Base-by-base conservation (phyloP, 768 basidiomycete genomes). In the Boletus sp. region DNA sequence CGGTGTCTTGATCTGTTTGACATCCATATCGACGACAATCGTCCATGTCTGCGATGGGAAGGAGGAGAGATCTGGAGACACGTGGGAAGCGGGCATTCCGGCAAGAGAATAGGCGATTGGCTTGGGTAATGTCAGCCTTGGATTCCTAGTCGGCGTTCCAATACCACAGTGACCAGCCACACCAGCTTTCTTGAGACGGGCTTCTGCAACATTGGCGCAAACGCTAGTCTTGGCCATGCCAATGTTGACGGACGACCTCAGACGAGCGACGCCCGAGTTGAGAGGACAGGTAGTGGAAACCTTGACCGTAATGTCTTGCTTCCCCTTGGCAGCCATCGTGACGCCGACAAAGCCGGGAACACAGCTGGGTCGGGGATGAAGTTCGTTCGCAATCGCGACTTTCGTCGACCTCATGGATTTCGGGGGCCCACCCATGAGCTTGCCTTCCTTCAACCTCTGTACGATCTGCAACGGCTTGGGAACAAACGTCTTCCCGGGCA, bases 41-140 rank as follows among this genome's bases (percentile, higher is more conserved):
- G 45, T 52, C 59, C 45, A 52, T 11, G 36, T 54, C 20, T 46
- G 64, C 0, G 59, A 62, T 2, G 46, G 56, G 37, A 49, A 54
- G 0, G 50, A 55, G 24, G 53, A 50, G 12, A 55, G 20, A 18
- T 37, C 46, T 7, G 63, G 40, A 12, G 51, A 48, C 3, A 2
- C 15, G 2, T 8, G 5, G 7, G 6, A 20, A 14, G 2, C 5
- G 1, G 33, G 5, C 32, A 7, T 1, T 10, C n/a, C 5, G 7
- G 18, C 20, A 9, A 12, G 14, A 0, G n/a, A 1, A 33, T 42
- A 14, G 9, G 14, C 7, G 15, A 33, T 18, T 0, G 20, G 29
- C 10, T 24, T 3, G 10, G 15, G 12, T n/a, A 7, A 4, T 15
- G 47, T 45, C 41, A 24, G 8, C 41, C 10, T 14, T 28, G 2